Evolutionary conservation across 306 rosid species (phyloP).

Genomic region (Vigna unguiculata): DNA sequence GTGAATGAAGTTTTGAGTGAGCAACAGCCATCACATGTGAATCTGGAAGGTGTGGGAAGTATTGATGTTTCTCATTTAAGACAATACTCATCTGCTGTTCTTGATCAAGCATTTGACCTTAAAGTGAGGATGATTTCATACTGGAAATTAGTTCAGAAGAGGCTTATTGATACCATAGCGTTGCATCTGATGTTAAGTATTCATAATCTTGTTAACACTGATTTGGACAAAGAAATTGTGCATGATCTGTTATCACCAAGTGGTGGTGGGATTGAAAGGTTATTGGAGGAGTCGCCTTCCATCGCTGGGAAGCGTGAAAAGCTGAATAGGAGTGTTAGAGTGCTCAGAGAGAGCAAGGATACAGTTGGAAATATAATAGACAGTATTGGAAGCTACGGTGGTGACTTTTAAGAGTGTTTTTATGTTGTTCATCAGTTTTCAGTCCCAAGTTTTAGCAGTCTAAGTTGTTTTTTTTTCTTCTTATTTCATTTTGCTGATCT

Average conservation of each 20-base stretch:
- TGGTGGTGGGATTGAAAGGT: slow-evolving; percentile 56
- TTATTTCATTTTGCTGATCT: too few species aligned
- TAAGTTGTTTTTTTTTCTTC: too few species aligned
- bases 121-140: slow-evolving; percentile 59
- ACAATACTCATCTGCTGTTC: not conserved
- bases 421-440: too few species aligned
- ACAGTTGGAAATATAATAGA: slow-evolving; percentile 47
- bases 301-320: slow-evolving; percentile 51
- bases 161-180: slow-evolving; percentile 56
- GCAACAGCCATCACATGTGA: not conserved
- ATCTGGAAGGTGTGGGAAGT: slow-evolving; percentile 49
- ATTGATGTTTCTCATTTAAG: slow-evolving; percentile 47
- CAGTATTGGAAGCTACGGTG: slow-evolving; percentile 38
- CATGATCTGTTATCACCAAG: slow-evolving; percentile 30
- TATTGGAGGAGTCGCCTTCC: slow-evolving; percentile 58
- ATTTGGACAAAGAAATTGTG: slow-evolving; percentile 52
- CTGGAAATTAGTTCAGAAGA: slow-evolving; percentile 61
- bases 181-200: slow-evolving; percentile 51
- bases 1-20: not conserved
- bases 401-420: not conserved
- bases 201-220: slow-evolving; percentile 43
- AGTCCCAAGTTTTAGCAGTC: too few species aligned
- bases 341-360: slow-evolving; percentile 48
- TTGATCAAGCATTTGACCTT: slow-evolving; percentile 58
- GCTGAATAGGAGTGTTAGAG: slow-evolving; percentile 43